phyloP scores from a whole-genome alignment of 495 filamentous ascomycete genomes.

The Neurospora tetrasperma region DNA sequence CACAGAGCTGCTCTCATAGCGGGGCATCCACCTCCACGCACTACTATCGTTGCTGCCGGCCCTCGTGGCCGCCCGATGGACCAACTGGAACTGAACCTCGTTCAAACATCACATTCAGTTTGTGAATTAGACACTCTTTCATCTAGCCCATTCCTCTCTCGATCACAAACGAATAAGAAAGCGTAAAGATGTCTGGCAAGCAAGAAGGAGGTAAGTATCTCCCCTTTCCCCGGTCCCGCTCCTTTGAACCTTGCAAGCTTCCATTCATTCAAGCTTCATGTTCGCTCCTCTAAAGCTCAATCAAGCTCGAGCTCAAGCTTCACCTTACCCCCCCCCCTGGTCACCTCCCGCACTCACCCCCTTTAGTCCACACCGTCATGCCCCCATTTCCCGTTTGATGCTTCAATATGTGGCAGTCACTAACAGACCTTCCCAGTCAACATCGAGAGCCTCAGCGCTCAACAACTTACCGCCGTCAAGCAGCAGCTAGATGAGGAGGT shows the following conservation, averaged over 20 bases:
- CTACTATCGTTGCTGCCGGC: not conserved
- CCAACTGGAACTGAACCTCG: not conserved
- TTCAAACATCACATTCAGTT: not conserved
- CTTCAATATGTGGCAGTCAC: not conserved
- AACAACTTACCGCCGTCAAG: conserved; percentile 58
- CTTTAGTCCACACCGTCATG: no score
- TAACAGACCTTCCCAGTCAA: conserved; percentile 21
- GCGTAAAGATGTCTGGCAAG: not conserved
- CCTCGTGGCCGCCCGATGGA: not conserved
- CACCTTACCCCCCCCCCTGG: not conserved
- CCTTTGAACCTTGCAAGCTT: not conserved
- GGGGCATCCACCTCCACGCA: not conserved
- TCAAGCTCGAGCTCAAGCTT: not conserved
- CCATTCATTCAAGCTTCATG: not conserved
- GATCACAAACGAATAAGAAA: not conserved
- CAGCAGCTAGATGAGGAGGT: conserved; percentile 93
- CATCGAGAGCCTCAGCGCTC: conserved; percentile 39
- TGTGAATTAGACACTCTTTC: not conserved
- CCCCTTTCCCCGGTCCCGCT: not conserved
- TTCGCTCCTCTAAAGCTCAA: not conserved
- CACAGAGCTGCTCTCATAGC: not conserved
- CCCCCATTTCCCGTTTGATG: no score
- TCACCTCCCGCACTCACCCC: not conserved
- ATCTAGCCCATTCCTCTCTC: not conserved
- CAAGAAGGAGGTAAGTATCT: not conserved